A percentile compares a stretch with the other conserved stretches of the same genome.
Conservation (phyloP, 179 eudicot genomes). For the Silene coronaria region DNA sequence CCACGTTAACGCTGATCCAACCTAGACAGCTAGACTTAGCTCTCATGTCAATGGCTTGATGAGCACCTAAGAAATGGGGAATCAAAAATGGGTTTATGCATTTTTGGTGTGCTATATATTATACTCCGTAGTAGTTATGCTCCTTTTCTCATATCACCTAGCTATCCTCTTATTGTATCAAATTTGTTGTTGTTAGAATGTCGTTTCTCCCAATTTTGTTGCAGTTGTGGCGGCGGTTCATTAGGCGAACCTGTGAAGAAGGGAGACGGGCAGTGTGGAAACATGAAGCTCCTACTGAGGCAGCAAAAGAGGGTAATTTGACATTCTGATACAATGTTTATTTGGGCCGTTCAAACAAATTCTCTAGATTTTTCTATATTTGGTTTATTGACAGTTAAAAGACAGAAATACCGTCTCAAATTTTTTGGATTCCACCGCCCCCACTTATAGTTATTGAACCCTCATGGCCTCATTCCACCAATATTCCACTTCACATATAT, state of each 20-base stretch:
- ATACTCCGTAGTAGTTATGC: neutral
- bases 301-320: conserved; percentile 61
- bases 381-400: neutral
- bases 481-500: neutral
- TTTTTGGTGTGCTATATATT: neutral
- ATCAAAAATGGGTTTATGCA: neutral
- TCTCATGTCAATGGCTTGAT: neutral
- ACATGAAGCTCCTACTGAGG: conserved; percentile 92
- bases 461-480: neutral
- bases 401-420: neutral
- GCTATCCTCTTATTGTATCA: neutral
- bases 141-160: neutral
- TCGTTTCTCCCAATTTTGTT: conserved; percentile 11
- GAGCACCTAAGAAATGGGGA: neutral
- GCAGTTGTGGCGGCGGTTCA: conserved; percentile 89
- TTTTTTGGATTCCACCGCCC: too few relatives aligned
- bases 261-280: conserved; percentile 97
- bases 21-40: too few relatives aligned
- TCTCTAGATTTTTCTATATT: neutral
- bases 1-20: too few relatives aligned
- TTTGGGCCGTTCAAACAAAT: neutral
- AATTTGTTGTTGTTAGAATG: neutral
- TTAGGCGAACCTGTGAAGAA: conserved; percentile 79
- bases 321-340: neutral
- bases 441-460: neutral